These are phyloP conservation scores for Nyssa sinensis DNA, from an alignment of 148 eudicot genomes.

Conservation along the genomic window DNA sequence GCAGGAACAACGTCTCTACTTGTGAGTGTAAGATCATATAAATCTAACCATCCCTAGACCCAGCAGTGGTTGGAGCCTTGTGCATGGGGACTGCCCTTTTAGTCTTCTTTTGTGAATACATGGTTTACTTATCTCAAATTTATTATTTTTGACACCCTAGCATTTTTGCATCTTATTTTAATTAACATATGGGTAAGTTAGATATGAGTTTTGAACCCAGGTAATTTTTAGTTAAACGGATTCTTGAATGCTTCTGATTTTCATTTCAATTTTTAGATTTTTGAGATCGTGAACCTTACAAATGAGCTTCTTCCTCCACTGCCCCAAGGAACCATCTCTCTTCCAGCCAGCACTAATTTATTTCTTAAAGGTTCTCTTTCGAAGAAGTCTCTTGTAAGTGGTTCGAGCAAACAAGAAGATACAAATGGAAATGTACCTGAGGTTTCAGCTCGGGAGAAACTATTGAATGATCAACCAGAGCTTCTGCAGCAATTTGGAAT, in stretches of 20 bases:
- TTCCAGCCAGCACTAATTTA: constrained; percentile 63
- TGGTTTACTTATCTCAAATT: not conserved
- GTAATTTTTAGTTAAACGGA: not conserved
- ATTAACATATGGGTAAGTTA: not conserved
- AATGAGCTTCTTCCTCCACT: constrained; percentile 98
- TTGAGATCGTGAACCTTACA: constrained; percentile 97
- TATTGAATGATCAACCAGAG: constrained; percentile 87
- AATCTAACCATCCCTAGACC: no score
- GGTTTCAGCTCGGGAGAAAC: constrained; percentile 68
- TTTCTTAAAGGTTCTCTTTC: constrained; percentile 61
- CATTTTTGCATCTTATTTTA: not conserved
- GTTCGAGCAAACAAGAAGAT: constrained; percentile 68
- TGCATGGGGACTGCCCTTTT: no score
- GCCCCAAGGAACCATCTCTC: constrained; percentile 83
- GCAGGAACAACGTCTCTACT: no score
- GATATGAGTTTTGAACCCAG: not conserved
- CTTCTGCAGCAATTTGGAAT: constrained; percentile 87
- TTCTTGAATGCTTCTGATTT: not conserved
- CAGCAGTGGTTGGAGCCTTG: no score
- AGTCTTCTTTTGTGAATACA: no score
- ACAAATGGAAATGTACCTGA: constrained; percentile 47
- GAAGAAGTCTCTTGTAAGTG: constrained; percentile 55
- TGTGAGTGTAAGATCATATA: no score
- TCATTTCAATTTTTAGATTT: constrained; percentile 47
- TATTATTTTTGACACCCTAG: not conserved